Evolutionary conservation across 1,139 yeast genomes (phyloP), one percentile per base, ranked within the genome.

Genomic region (Kodamaea ohmeri): DNA sequence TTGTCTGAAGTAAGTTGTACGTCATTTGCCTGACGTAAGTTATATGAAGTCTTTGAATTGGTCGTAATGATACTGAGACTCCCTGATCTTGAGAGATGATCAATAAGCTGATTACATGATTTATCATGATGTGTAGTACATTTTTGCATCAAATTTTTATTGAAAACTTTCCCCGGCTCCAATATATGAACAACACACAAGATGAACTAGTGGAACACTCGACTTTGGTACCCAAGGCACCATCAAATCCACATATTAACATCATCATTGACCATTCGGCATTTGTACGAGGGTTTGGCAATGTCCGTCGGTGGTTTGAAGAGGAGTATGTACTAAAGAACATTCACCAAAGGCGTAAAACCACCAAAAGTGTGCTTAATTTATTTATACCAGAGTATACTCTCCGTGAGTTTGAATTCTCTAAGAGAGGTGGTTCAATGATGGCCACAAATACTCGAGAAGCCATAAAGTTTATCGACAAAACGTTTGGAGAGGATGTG

Each of bases 221-320:
- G 25, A 13, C 25, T 5, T 6, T 13, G 9, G 4, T 6, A 5
- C 25, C 25, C 25, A 9, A 24, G 25, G n/a, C 25, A n/a, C 25
- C 6, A n/a, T n/a, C n/a, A n/a, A n/a, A n/a, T n/a, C n/a, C n/a
- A n/a, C 21, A 12, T 13, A 22, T 65, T 14, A 63, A 71, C 48
- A 58, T 78, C 38, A 75, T 79, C 8, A 51, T 79, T 35, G 85
- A 79, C 51, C 80, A 77, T 20, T 71, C 82, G 8, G 78, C 82
- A 1, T 65, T 79, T 43, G 72, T 76, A 4, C 68, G 79, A 39
- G 85, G 84, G 1, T 67, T 79, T 34, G 82, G 81, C 1, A 75
- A 75, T 46, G 65, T 79, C 51, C 76, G 76, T 51, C 58, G 75
- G 43, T 79, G 85, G 84, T 65, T 71, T 39, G 66, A 70, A 38